Evolutionary conservation across 2,329 filamentous ascomycete species (phyloP).

Genomic region (Ophiostoma piceae): DNA sequence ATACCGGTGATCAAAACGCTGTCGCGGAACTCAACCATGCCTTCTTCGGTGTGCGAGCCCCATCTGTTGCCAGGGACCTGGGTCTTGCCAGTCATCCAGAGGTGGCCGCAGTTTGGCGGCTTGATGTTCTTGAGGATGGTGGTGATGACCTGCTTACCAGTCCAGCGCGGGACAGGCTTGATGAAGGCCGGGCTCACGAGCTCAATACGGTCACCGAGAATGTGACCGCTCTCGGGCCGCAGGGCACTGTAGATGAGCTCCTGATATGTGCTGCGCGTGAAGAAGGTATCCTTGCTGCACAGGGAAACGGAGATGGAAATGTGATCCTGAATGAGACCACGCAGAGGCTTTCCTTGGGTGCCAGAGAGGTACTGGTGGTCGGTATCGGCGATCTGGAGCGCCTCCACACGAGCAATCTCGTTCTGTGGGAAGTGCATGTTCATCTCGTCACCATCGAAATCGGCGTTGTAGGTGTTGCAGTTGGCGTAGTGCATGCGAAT

Average conservation of each 20-base stretch:
- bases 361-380: constrained; percentile 95
- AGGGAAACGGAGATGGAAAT: constrained; percentile 90
- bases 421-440: constrained; percentile 99
- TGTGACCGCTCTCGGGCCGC: constrained; percentile 84
- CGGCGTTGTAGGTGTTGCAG: constrained; percentile 98
- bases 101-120: constrained; percentile 66
- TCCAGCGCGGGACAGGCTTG: constrained; percentile 80
- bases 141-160: constrained; percentile 91
- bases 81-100: constrained; percentile 75
- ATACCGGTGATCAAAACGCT: constrained; percentile 88
- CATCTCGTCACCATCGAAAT: constrained; percentile 99
- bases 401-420: constrained; percentile 87
- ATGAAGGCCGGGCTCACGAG: constrained; percentile 75
- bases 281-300: constrained; percentile 87
- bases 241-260: constrained; percentile 89
- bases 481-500: constrained; percentile 99
- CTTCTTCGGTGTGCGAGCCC: constrained; percentile 73
- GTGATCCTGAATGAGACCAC: constrained; percentile 97
- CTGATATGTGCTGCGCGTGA: constrained; percentile 81
- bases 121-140: constrained; percentile 90
- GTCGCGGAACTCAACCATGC: constrained; percentile 72
- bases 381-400: constrained; percentile 87
- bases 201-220: constrained; percentile 73
- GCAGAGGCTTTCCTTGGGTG: constrained; percentile 85
- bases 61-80: constrained; percentile 75